These are phyloP conservation scores for Venustampulla echinocandica DNA, from an alignment of 495 filamentous ascomycete species.

Conservation along the genomic window DNA sequence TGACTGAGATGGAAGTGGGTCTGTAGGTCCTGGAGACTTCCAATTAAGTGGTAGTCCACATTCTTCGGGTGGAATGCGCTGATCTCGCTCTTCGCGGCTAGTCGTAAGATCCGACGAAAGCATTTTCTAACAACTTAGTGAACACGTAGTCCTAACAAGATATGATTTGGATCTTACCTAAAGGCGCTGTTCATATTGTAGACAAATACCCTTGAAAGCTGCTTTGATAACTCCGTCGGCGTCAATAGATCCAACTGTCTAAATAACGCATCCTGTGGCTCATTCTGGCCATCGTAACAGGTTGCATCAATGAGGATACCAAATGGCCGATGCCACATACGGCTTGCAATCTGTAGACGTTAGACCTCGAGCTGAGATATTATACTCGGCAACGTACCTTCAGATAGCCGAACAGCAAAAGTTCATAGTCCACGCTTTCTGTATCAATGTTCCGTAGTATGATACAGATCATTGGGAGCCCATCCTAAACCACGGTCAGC, in stretches of 20 bases:
- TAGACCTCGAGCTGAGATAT: slow-evolving; percentile 4
- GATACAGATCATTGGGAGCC: slow-evolving; percentile 55
- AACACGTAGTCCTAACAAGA: background rate
- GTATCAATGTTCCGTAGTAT: slow-evolving; percentile 54
- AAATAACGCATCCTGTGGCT: slow-evolving; percentile 51
- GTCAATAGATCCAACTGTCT: slow-evolving; percentile 48
- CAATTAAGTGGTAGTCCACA: slow-evolving; percentile 53
- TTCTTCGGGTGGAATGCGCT: slow-evolving; percentile 49
- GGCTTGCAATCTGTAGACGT: slow-evolving; percentile 45
- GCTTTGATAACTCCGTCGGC: slow-evolving; percentile 46
- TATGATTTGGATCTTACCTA: slow-evolving; percentile 24
- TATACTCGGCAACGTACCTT: slow-evolving; percentile 33
- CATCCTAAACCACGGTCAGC: slow-evolving; percentile 34
- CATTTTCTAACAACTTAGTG: slow-evolving; percentile 39
- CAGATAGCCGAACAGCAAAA: slow-evolving; percentile 53
- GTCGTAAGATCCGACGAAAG: slow-evolving; percentile 47
- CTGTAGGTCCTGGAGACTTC: slow-evolving; percentile 51
- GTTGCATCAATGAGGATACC: slow-evolving; percentile 57
- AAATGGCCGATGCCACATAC: slow-evolving; percentile 58
- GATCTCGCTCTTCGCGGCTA: slow-evolving; percentile 44
- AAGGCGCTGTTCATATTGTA: slow-evolving; percentile 64
- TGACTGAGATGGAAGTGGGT: slow-evolving; percentile 55
- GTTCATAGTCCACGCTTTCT: slow-evolving; percentile 50
- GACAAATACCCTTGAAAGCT: slow-evolving; percentile 49
- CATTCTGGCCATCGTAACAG: slow-evolving; percentile 52